Conservation (phyloP, 2,329 filamentous ascomycete genomes). For the Ceratocystis variospora region DNA sequence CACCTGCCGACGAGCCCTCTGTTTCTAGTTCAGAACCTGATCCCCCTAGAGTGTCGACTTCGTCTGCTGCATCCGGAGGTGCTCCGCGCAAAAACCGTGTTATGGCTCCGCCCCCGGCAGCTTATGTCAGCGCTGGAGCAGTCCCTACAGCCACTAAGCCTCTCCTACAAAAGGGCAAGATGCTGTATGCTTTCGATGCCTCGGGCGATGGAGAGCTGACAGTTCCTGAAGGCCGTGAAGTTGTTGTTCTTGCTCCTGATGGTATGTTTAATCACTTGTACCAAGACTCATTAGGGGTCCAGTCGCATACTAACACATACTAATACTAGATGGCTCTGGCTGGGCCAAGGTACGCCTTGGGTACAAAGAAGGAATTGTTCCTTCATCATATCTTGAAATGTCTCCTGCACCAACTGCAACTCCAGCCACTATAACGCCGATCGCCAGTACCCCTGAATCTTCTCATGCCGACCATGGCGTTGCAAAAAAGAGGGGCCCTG, state of each 20-base stretch:
- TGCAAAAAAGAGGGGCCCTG: slow-evolving; percentile 74
- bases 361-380: slow-evolving; percentile 70
- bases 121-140: slow-evolving; percentile 60
- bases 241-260: slow-evolving; percentile 71
- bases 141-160: slow-evolving; percentile 31
- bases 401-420: slow-evolving; percentile 32
- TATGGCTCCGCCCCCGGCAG: slow-evolving; percentile 71
- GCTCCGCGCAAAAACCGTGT: slow-evolving; percentile 52
- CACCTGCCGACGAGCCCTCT: slow-evolving; percentile 37
- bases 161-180: slow-evolving; percentile 54
- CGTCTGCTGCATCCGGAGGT: slow-evolving; percentile 10
- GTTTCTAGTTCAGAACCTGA: slow-evolving; percentile 19
- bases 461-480: slow-evolving; percentile 43
- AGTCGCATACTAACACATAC: slow-evolving; percentile 24
- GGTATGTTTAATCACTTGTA: slow-evolving; percentile 44
- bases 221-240: slow-evolving; percentile 63
- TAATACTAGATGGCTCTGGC: slow-evolving; percentile 66
- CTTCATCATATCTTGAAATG: slow-evolving; percentile 69
- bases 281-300: background rate
- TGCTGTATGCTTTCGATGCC: slow-evolving; percentile 79
- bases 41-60: slow-evolving; percentile 19
- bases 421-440: slow-evolving; percentile 21
- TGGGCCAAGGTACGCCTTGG: slow-evolving; percentile 77
- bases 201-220: slow-evolving; percentile 68
- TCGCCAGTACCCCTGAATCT: slow-evolving; percentile 29